Percentiles rank a stretch among this genome's conserved stretches.
Conservation (phyloP, 176 grass and related monocot species). For the Phragmites australis region DNA sequence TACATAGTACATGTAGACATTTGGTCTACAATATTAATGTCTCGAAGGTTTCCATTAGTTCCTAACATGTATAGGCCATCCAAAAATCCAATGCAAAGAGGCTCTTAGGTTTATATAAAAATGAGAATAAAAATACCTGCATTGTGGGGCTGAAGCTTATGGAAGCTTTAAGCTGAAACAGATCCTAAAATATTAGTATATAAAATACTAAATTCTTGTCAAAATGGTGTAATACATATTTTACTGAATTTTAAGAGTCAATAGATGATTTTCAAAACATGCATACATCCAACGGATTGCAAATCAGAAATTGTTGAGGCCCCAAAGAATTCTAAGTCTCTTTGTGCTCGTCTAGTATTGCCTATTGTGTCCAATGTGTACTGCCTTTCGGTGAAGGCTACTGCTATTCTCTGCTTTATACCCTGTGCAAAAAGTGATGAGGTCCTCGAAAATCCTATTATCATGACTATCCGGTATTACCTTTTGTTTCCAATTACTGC, state of each 20-base stretch:
- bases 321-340: not conserved
- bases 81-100: not conserved
- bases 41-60: not conserved
- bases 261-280: not conserved
- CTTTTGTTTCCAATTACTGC: slow-evolving; percentile 12
- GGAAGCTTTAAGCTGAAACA: not conserved
- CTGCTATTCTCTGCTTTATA: slow-evolving; percentile 10
- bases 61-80: not conserved
- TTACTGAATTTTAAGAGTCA: not conserved
- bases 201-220: not conserved
- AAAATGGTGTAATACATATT: not conserved
- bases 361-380: not conserved
- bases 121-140: not conserved
- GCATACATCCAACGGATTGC: not conserved
- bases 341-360: not conserved
- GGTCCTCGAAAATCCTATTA: not conserved
- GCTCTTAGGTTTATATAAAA: not conserved
- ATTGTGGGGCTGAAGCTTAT: not conserved
- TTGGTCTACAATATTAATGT: not conserved
- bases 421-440: not conserved
- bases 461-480: not conserved
- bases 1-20: not conserved
- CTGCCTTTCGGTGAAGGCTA: not conserved
- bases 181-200: not conserved
- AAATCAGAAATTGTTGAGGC: not conserved